Evolutionary conservation across 2,329 filamentous ascomycete genomes (phyloP), one percentile per base, ranked within the genome.

Genomic region (Paracoccidioides brasiliensis): DNA sequence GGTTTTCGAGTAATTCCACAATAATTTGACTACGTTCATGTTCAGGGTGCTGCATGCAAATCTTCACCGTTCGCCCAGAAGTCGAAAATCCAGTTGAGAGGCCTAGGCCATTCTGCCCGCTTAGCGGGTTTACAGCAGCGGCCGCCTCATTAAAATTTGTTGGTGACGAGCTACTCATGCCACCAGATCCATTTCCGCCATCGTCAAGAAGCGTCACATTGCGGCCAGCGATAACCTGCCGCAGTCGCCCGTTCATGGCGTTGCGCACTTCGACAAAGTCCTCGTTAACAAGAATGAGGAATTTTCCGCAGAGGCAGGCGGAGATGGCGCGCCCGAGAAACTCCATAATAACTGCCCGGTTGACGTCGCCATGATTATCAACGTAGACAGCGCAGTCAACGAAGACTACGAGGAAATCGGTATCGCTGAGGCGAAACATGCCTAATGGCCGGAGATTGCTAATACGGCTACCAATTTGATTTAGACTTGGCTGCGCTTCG

Each of bases 241-340:
- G 81, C 60, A 98, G 71, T 22, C 94, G 81, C 0, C 93, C 93
- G 66, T 97, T 97, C 74, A 96, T 89, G 15, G 93, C 93, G 64
- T 98, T 97, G 55, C 93, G 82, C 54, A 98, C 89, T 74, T 98
- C 93, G 50, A 98, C 89, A 63, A 97, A 98, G 70, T 97, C 91
- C 28, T 88, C 85, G 69, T 96, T 93, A 74, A 97, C 95, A 4
- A 98, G 81, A 6, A 98, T 77, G 4, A 98, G 80, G 69, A 95
- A 97, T 56, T 90, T 86, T 1, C 90, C 90, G 64, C 89, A 94
- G 74, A 97, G 84, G 59, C 90, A 93, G 1, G 90, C 90, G 10
- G 83, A 82, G 59, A 85, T 84, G 1, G 93, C 93, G 65, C 86
- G 91, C 62, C 93, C 93, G n/a, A 95, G 93, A 69, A 97, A 98